Percentiles rank a stretch among this genome's conserved stretches.
These are phyloP conservation scores for Ganoderma sp. DNA, from an alignment of 1,284 basidiomycete species.

Conservation along the genomic window DNA sequence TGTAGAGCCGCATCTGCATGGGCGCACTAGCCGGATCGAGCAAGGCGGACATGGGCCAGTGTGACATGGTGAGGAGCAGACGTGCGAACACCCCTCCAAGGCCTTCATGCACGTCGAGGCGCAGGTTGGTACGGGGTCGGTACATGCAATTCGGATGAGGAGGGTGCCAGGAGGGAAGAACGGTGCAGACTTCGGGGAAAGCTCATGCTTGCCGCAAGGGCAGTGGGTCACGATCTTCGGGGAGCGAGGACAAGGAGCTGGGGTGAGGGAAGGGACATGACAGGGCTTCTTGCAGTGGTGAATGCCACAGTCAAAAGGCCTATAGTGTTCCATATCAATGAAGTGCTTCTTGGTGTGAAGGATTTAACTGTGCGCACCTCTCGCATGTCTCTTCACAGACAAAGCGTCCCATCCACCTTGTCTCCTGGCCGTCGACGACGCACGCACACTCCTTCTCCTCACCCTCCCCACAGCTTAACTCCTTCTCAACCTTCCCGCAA, in stretches of 20 bases:
- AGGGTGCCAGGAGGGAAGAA: slow-evolving; percentile 44
- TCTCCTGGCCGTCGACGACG: slow-evolving; percentile 42
- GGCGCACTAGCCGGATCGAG: slow-evolving; percentile 64
- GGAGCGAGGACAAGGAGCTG: slow-evolving; percentile 74
- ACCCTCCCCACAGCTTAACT: slow-evolving; percentile 71
- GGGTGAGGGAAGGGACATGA: slow-evolving; percentile 70
- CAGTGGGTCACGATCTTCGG: slow-evolving; percentile 74
- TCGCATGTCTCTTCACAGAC: slow-evolving; percentile 69
- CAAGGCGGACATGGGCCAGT: slow-evolving; percentile 79
- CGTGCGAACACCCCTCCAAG: slow-evolving; percentile 68
- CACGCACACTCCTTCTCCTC: slow-evolving; percentile 40
- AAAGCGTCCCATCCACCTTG: slow-evolving; percentile 73
- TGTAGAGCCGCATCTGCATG: slow-evolving; percentile 82
- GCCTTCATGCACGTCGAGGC: slow-evolving; percentile 68
- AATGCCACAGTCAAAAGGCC: slow-evolving; percentile 76
- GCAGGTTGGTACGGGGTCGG: slow-evolving; percentile 83
- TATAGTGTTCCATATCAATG: slow-evolving; percentile 34
- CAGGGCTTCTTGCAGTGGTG: slow-evolving; percentile 74
- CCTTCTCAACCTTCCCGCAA: slow-evolving; percentile 74
- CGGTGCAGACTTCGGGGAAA: slow-evolving; percentile 47
- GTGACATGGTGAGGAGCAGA: slow-evolving; percentile 67
- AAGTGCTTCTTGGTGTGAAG: slow-evolving; percentile 8
- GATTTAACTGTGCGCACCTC: slow-evolving; percentile 46
- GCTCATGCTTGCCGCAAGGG: slow-evolving; percentile 77
- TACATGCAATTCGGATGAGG: slow-evolving; percentile 63